Percentiles rank a stretch among this genome's conserved stretches.
Conservation (phyloP, 176 grass and related monocot species). For the Chrysopogon serrulatus region DNA sequence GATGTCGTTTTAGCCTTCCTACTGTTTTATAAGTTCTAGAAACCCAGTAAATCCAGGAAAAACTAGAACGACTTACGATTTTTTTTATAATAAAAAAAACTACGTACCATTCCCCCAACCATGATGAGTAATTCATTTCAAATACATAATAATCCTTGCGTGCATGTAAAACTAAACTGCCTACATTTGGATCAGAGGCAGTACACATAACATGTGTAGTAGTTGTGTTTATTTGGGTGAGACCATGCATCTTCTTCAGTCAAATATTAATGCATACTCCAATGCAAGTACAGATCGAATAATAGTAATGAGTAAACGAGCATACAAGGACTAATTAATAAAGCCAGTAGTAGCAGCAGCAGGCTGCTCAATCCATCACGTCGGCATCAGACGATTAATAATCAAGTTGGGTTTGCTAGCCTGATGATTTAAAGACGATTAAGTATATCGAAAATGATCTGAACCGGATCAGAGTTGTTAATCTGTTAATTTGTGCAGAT, state of each 20-base stretch:
- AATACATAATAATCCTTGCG: too few species aligned
- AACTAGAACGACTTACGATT: too few species aligned
- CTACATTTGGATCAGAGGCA: too few species aligned
- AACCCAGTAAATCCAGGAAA: too few species aligned
- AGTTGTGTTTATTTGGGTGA: background rate
- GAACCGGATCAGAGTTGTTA: background rate
- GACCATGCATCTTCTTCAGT: background rate
- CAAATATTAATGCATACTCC: background rate
- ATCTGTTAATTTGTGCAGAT: background rate
- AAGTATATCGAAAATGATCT: background rate
- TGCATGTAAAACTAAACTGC: too few species aligned
- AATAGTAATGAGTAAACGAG: background rate
- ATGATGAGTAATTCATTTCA: too few species aligned
- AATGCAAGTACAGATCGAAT: too few species aligned
- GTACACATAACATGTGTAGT: too few species aligned
- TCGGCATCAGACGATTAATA: background rate
- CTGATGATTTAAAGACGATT: slow-evolving; percentile 1
- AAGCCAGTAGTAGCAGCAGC: background rate
- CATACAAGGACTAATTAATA: background rate
- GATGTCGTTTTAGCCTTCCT: too few species aligned
- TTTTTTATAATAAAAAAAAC: too few species aligned
- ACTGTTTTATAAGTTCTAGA: too few species aligned
- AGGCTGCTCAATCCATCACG: background rate
- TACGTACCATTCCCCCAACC: too few species aligned
- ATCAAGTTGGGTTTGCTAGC: background rate